Evolutionary conservation across 2,329 filamentous ascomycete species (phyloP).

Genomic region (Pestalotiopsis fici): DNA sequence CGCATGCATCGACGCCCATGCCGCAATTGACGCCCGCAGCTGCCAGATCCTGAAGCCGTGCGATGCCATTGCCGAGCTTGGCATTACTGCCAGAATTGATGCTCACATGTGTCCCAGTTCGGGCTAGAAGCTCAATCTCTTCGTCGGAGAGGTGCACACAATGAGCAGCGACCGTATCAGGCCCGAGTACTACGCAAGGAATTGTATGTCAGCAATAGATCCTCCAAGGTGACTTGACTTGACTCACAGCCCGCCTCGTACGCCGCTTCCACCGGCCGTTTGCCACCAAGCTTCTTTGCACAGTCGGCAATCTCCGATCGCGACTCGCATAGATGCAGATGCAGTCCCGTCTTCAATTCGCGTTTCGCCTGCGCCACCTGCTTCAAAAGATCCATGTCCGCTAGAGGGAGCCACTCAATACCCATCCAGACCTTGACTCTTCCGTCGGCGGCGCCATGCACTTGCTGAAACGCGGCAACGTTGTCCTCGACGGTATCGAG

Average conservation of each 20-base stretch:
- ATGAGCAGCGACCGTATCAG: slow-evolving; percentile 21
- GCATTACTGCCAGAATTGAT: slow-evolving; percentile 22
- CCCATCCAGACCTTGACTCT: slow-evolving; percentile 22
- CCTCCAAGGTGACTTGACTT: background rate
- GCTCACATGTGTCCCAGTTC: slow-evolving; percentile 19
- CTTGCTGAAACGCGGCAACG: slow-evolving; percentile 15
- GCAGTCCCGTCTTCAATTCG: slow-evolving; percentile 18
- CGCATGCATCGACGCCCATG: slow-evolving; percentile 23
- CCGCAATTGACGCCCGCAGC: slow-evolving; percentile 22
- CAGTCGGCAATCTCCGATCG: slow-evolving; percentile 17
- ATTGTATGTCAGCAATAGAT: background rate
- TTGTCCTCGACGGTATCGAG: slow-evolving; percentile 22
- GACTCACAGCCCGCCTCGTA: slow-evolving; percentile 16
- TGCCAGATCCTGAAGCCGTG: slow-evolving; percentile 18
- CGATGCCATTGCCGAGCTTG: slow-evolving; percentile 23
- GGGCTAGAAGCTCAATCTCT: slow-evolving; percentile 18
- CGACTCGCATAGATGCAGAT: slow-evolving; percentile 22
- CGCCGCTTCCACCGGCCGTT: slow-evolving; percentile 18
- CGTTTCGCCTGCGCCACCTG: slow-evolving; percentile 18
- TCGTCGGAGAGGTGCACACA: slow-evolving; percentile 20
- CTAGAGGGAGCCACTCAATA: slow-evolving; percentile 20
- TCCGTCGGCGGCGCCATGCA: slow-evolving; percentile 14
- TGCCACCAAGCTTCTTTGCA: slow-evolving; percentile 15
- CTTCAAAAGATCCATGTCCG: slow-evolving; percentile 15
- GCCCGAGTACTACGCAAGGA: slow-evolving; percentile 14